Evolutionary conservation across 805 yeast species (phyloP).

Genomic region (Nakazawaea wyomingensis): DNA sequence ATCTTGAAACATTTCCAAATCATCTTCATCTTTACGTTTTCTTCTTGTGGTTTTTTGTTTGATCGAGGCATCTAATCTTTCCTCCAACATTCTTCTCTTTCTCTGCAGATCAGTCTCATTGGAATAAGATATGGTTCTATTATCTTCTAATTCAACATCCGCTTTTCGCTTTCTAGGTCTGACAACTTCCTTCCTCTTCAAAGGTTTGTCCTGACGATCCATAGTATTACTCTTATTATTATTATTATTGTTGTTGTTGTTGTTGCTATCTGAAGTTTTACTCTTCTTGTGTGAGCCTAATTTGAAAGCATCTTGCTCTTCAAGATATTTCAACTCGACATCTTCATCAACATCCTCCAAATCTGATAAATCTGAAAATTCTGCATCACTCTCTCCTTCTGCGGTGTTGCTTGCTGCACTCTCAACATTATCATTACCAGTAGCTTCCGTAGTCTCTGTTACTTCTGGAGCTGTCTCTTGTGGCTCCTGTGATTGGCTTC

Average conservation of each 20-base stretch:
- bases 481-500: conserved; percentile 12
- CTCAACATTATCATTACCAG: conserved; percentile 4
- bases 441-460: background rate
- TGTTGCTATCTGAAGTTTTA: conserved; percentile 12
- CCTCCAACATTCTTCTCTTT: conserved; percentile 76
- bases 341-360: conserved; percentile 25
- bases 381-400: conserved; percentile 16
- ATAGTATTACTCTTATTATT: too few relatives aligned
- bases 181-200: conserved; percentile 16
- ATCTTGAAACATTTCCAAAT: conserved; percentile 92
- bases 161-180: conserved; percentile 15
- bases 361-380: conserved; percentile 31
- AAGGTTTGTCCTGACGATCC: conserved; percentile 13
- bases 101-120: conserved; percentile 30
- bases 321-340: conserved; percentile 24
- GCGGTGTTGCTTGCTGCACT: conserved; percentile 10
- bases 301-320: conserved; percentile 31
- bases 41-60: conserved; percentile 57
- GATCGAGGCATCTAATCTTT: conserved; percentile 69
- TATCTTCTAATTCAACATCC: conserved; percentile 20
- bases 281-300: conserved; percentile 28
- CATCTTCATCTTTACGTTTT: conserved; percentile 79
- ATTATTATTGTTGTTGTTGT: too few relatives aligned
- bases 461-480: background rate
- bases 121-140: conserved; percentile 17